Percentiles rank a stretch among this genome's conserved stretches.
phyloP scores from a whole-genome alignment of 805 yeast genomes.

The Kregervanrija fluxuum region DNA sequence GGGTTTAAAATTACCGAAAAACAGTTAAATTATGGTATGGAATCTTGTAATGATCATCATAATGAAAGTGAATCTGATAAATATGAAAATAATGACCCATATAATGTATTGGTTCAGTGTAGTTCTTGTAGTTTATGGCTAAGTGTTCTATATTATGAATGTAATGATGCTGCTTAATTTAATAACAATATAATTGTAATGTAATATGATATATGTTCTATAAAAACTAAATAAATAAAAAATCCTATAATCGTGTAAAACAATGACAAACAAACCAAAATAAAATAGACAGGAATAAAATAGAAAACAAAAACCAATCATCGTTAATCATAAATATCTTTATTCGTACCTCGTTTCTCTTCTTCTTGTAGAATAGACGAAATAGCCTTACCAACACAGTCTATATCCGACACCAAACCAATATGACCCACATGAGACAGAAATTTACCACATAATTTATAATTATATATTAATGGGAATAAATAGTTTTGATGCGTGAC shows the following conservation, averaged over 20 bases:
- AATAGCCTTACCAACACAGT: conserved; percentile 66
- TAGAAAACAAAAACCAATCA: neutral
- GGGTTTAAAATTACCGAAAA: conserved; percentile 56
- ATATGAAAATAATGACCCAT: conserved; percentile 26
- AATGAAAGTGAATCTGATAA: too few species aligned
- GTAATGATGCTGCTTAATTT: neutral
- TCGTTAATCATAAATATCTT: neutral
- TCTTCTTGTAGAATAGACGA: conserved; percentile 57
- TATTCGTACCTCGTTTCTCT: conserved; percentile 13
- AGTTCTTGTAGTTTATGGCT: conserved; percentile 82
- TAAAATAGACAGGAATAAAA: neutral
- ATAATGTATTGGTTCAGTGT: conserved; percentile 73
- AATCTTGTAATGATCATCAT: too few species aligned
- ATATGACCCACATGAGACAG: conserved; percentile 70
- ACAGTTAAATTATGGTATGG: too few species aligned
- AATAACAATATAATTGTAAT: neutral
- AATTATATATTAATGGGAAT: conserved; percentile 70
- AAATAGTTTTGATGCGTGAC: conserved; percentile 79
- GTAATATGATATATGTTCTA: neutral
- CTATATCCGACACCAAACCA: conserved; percentile 65
- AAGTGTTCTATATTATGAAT: conserved; percentile 58
- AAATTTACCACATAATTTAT: conserved; percentile 63
- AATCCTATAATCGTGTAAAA: neutral
- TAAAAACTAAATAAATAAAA: neutral
- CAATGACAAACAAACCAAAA: neutral